Evolutionary conservation across 2,329 filamentous ascomycete species (phyloP).

Genomic region (Chaetomiaceae sp.): DNA sequence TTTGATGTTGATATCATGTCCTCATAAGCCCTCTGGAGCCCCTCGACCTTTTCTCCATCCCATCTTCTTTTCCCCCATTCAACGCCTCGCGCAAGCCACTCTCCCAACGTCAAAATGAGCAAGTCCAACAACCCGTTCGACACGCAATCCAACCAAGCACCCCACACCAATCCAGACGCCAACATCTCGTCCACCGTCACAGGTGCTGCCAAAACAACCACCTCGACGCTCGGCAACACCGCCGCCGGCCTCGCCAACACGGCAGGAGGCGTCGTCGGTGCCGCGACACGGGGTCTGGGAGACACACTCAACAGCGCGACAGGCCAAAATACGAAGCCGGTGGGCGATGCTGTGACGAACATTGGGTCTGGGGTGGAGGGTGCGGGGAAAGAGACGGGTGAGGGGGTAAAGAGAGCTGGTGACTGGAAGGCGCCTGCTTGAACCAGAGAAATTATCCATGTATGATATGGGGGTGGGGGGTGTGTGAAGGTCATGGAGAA

Average conservation of each 20-base stretch:
- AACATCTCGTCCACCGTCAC: slow-evolving; percentile 18
- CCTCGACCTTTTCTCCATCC: too few species aligned
- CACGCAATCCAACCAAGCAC: background rate
- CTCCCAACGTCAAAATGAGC: too few species aligned
- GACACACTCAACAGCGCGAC: slow-evolving; percentile 50
- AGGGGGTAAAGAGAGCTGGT: slow-evolving; percentile 55
- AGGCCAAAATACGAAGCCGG: slow-evolving; percentile 46
- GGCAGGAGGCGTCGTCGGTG: slow-evolving; percentile 34
- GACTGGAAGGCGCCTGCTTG: slow-evolving; percentile 43
- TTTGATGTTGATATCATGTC: too few species aligned
- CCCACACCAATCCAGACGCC: slow-evolving; percentile 10
- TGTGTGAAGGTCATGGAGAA: too few species aligned
- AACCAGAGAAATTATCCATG: too few species aligned
- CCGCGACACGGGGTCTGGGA: slow-evolving; percentile 50
- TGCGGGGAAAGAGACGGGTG: slow-evolving; percentile 43
- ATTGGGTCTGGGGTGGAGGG: slow-evolving; percentile 50
- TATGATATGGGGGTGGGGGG: too few species aligned
- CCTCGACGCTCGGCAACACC: slow-evolving; percentile 30
- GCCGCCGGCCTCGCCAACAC: slow-evolving; percentile 29
- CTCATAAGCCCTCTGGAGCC: too few species aligned
- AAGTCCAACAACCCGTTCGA: background rate
- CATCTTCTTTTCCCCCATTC: too few species aligned
- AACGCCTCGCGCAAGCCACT: too few species aligned
- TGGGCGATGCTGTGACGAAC: slow-evolving; percentile 52
- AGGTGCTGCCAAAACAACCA: slow-evolving; percentile 24